Base-by-base conservation (phyloP, 2,329 filamentous ascomycete species). In the Cladosporium sp. region DNA sequence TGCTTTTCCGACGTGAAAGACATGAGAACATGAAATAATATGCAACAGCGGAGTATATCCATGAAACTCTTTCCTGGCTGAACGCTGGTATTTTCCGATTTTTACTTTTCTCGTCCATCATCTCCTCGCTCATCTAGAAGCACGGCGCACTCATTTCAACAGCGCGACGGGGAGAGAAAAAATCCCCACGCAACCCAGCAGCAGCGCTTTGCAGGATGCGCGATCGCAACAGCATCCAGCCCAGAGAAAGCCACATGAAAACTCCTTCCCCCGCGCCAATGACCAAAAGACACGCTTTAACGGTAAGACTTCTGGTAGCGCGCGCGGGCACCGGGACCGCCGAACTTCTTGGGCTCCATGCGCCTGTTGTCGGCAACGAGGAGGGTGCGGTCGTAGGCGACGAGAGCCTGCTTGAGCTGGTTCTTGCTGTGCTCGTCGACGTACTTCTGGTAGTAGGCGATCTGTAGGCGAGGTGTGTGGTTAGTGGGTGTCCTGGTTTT, bases 371-470 rank as follows among this genome's bases (percentile, higher is more conserved):
- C 93, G 77, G 93, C 93, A 69, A 99, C 93, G 71, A 99, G 88
- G 64, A 99, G 86, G 73, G 90, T 95, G 72, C 91, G 85, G 83
- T 96, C 90, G 82, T 92, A 99, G 75, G 90, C 84, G 70, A 92
- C 88, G 66, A 99, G 85, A 65, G 89, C 88, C 79, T 92, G 87
- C 89, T 97, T 99, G 72, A 99, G 84, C 79, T 90, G 83, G 85
- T 97, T 96, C 88, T 99, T 99, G 81, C 88, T 89, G 88, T 97
- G 91, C 88, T 99, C 93, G 73, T 99, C 93, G 78, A 97, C 89
- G 80, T 86, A 99, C 84, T 99, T 96, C 82, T 96, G 92, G 88
- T 96, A 97, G 87, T 96, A 96, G 77, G 90, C 87, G 71, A 95
- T 70, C 68, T 71, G 61, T 48, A 41, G 45, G 45, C 27, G 45